Evolutionary conservation across 2,329 filamentous ascomycete genomes (phyloP).

Genomic region (Stagonosporopsis tanaceti): DNA sequence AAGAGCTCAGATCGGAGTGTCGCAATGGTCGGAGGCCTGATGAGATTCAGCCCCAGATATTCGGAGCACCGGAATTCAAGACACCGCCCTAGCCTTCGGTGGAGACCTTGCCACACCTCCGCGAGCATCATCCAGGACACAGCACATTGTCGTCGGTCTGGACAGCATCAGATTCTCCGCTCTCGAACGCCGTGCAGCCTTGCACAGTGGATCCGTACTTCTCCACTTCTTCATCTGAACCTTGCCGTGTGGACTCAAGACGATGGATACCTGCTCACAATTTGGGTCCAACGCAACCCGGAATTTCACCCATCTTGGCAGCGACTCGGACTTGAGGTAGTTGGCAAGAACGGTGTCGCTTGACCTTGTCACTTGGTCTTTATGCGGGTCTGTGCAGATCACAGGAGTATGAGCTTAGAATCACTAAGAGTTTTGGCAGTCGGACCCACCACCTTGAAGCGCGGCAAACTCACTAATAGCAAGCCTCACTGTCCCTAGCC

Average conservation of each 20-base stretch:
- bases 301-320: neutral
- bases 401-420: slow-evolving; percentile 10
- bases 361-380: slow-evolving; percentile 1
- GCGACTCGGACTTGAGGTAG: neutral
- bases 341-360: slow-evolving; percentile 5
- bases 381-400: slow-evolving; percentile 6
- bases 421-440: slow-evolving; percentile 10
- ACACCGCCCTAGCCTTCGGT: slow-evolving; percentile 6
- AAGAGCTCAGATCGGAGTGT: neutral
- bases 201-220: neutral
- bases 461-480: slow-evolving; percentile 1
- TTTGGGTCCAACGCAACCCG: slow-evolving; percentile 2
- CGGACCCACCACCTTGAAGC: slow-evolving; percentile 18
- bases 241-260: neutral
- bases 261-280: slow-evolving; percentile 2
- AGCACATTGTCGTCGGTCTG: neutral
- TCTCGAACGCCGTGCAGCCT: neutral
- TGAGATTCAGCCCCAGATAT: slow-evolving; percentile 9
- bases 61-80: slow-evolving; percentile 11
- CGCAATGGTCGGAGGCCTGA: slow-evolving; percentile 1
- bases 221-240: slow-evolving; percentile 10
- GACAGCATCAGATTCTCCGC: slow-evolving; percentile 5
- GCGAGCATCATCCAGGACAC: slow-evolving; percentile 5
- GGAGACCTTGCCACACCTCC: slow-evolving; percentile 5
- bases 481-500: slow-evolving; percentile 10